These are phyloP conservation scores for Leavenworthia alabamica DNA, from an alignment of 345 rosid species.

Conservation along the genomic window DNA sequence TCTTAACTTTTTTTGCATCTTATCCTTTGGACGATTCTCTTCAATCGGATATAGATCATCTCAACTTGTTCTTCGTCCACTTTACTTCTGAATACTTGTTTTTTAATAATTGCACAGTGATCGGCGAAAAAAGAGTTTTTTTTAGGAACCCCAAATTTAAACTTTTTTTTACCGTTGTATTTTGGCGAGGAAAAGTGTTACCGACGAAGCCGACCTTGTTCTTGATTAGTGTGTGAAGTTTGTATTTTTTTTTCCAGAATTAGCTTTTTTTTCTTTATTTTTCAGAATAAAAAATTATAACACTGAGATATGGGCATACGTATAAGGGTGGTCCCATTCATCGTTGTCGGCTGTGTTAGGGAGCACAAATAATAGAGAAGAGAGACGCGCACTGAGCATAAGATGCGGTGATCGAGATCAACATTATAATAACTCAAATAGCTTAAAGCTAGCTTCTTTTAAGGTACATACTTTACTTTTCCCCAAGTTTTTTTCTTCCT, in stretches of 20 bases:
- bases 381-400: constrained; percentile 7
- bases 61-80: no score
- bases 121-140: no score
- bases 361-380: constrained; percentile 32
- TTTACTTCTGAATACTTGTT: neutral
- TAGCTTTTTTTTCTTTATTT: neutral
- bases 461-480: constrained; percentile 29
- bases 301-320: constrained; percentile 27
- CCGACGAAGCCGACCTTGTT: constrained; percentile 27
- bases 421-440: neutral
- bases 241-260: neutral
- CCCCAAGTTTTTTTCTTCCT: constrained; percentile 13
- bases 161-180: neutral
- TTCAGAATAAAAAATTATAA: neutral
- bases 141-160: no score
- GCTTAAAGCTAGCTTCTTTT: constrained; percentile 6
- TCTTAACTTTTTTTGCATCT: constrained; percentile 6
- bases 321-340: constrained; percentile 26
- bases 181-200: constrained; percentile 14
- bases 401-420: constrained; percentile 30
- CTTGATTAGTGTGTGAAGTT: constrained; percentile 4
- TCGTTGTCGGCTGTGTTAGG: constrained; percentile 26
- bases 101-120: neutral
- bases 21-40: constrained; percentile 23
- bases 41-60: constrained; percentile 8